Evolutionary conservation across 225 moss, liverwort and hornwort genomes (phyloP).

Genomic region (Polytrichum commune): DNA sequence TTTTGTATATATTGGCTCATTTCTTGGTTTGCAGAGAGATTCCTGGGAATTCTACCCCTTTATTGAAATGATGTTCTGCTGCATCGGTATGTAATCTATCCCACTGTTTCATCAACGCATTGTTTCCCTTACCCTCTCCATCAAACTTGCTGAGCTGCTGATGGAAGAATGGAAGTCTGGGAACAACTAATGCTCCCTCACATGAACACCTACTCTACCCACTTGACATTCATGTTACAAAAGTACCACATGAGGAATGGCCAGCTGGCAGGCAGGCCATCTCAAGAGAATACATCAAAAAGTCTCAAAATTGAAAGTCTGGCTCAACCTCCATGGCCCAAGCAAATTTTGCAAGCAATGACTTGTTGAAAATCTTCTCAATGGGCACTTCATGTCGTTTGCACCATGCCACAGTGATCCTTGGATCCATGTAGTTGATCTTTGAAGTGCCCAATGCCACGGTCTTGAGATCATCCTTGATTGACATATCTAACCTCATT

Average conservation of each 20-base stretch:
- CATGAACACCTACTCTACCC: conserved; percentile 29
- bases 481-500: conserved; percentile 92
- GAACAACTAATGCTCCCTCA: conserved; percentile 26
- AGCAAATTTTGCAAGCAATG: conserved; percentile 88
- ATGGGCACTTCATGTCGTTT: conserved; percentile 96
- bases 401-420: conserved; percentile 99
- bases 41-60: conserved; percentile 1
- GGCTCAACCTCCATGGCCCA: conserved; percentile 99
- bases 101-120: conserved; percentile 32
- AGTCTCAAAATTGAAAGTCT: conserved; percentile 76
- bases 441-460: conserved; percentile 98
- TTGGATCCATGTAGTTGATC: conserved; percentile 98
- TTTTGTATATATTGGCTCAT: too few species aligned
- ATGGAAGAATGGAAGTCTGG: not conserved
- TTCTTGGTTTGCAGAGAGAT: too few species aligned
- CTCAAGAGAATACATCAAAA: conserved; percentile 41
- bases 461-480: conserved; percentile 96
- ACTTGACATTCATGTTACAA: conserved; percentile 2
- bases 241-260: not conserved
- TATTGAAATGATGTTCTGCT: conserved; percentile 23
- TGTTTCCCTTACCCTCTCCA: conserved; percentile 12
- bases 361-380: conserved; percentile 99
- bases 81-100: conserved; percentile 28
- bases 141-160: not conserved
- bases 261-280: conserved; percentile 27